Base-by-base conservation (phyloP, 2,329 filamentous ascomycete genomes). In the Aureobasidium sp. region DNA sequence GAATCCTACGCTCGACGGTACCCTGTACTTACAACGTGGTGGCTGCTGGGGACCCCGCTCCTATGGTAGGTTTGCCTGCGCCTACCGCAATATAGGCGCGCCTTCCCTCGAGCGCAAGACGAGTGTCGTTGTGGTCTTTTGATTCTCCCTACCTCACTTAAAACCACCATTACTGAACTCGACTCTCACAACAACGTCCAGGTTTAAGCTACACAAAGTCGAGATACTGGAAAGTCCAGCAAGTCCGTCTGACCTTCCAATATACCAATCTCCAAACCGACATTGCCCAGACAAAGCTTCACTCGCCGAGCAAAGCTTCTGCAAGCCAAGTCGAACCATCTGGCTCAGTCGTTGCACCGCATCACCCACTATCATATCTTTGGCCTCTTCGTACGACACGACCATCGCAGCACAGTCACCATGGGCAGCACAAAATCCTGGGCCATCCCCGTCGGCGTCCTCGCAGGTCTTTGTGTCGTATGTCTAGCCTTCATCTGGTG, bases 371-470 rank as follows among this genome's bases (percentile, higher is more conserved):
- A 17, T 14, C 53, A 45, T 33, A 29, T 5, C 7, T 27, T 22
- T 33, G 31, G 31, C 9, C 31, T 9, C 22, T 42, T 33, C 33
- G 15, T 3, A 19, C 24, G 11, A 42, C 40, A 24, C 40, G 19
- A 44, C 19, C 19, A 24, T 19, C 52, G 19, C 9, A 27, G 7
- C 14, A 39, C 5, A 14, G 4, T 17, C 31, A 63, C 6, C 50
- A 69, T 69, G 66, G 66, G 63, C 45, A 45, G 31, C 63, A 22
- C 37, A 64, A 50, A 33, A 33, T 33, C 64, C 35, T 68, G 66
- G 64, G 67, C 66, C n/a, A 61, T 70, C 8, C 69, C 69, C 37
- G 67, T 70, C 14, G 68, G 67, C 59, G 63, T 69, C 14, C 66
- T 71, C 19, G 66, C 59, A 24, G 69, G 45, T 24, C 61, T 71